phyloP scores from a whole-genome alignment of 768 basidiomycete species.

The Hemileccinum impolitum region DNA sequence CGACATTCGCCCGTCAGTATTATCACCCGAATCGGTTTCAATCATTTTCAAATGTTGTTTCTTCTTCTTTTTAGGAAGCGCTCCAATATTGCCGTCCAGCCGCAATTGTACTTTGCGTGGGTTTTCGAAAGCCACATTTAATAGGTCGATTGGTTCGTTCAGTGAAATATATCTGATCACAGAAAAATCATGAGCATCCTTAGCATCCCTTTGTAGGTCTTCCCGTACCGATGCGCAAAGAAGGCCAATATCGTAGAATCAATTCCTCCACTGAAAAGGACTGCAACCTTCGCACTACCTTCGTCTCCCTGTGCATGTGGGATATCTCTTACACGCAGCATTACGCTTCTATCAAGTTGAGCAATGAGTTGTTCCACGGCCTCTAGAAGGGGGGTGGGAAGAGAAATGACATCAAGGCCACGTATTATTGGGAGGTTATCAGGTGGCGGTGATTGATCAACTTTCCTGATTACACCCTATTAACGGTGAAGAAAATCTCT shows the following conservation, averaged over 20 bases:
- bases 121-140: constrained; percentile 96
- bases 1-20: constrained; percentile 11
- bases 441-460: constrained; percentile 50
- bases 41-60: constrained; percentile 24
- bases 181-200: background rate
- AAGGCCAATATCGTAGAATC: constrained; percentile 85
- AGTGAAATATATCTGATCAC: constrained; percentile 60
- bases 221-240: constrained; percentile 67
- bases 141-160: constrained; percentile 83
- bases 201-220: background rate
- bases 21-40: background rate
- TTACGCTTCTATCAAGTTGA: constrained; percentile 64
- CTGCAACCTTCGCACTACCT: constrained; percentile 60
- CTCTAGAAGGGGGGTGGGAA: constrained; percentile 23
- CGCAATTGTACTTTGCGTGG: constrained; percentile 67
- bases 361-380: constrained; percentile 50
- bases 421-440: constrained; percentile 34
- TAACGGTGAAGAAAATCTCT: background rate
- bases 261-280: constrained; percentile 95
- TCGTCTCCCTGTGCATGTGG: constrained; percentile 41
- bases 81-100: constrained; percentile 43
- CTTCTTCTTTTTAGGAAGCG: constrained; percentile 43
- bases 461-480: constrained; percentile 43
- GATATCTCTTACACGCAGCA: constrained; percentile 64
- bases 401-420: constrained; percentile 26